Conservation (phyloP, 2,329 filamentous ascomycete species). For the Grosmannia huntii region DNA sequence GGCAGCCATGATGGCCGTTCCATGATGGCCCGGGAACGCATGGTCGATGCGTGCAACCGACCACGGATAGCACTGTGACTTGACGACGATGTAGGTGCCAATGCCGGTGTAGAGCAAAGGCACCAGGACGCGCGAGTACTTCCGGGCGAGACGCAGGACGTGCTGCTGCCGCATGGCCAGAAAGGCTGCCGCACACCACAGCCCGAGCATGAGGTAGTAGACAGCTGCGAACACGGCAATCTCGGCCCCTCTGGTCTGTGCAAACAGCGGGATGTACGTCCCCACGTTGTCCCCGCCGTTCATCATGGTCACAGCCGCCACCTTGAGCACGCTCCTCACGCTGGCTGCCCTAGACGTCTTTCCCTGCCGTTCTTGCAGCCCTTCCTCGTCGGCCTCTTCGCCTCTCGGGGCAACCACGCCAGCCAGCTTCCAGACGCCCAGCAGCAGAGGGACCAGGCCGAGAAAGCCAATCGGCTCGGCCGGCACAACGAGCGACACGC, state of each 20-base stretch:
- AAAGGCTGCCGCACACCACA: slow-evolving; percentile 19
- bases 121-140: slow-evolving; percentile 16
- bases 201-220: slow-evolving; percentile 20
- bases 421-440: slow-evolving; percentile 19
- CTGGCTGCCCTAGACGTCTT: not conserved
- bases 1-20: not conserved
- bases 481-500: slow-evolving; percentile 18
- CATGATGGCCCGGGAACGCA: slow-evolving; percentile 5
- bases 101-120: slow-evolving; percentile 22
- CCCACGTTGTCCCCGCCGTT: slow-evolving; percentile 24
- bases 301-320: slow-evolving; percentile 20
- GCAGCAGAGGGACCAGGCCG: slow-evolving; percentile 20
- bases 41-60: slow-evolving; percentile 17
- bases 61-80: slow-evolving; percentile 22
- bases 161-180: slow-evolving; percentile 20
- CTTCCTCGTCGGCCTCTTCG: not conserved
- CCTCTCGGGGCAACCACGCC: slow-evolving; percentile 6
- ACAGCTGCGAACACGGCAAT: slow-evolving; percentile 21
- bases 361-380: not conserved
- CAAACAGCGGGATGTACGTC: slow-evolving; percentile 22
- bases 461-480: slow-evolving; percentile 23
- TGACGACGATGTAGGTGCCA: slow-evolving; percentile 20
- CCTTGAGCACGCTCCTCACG: slow-evolving; percentile 16
- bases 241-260: slow-evolving; percentile 18
- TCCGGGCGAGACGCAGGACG: slow-evolving; percentile 14